A percentile compares a stretch with the other conserved stretches of the same genome.
These are phyloP conservation scores for Colletotrichum sp. DNA, from an alignment of 2,329 filamentous ascomycete species.

Conservation along the genomic window DNA sequence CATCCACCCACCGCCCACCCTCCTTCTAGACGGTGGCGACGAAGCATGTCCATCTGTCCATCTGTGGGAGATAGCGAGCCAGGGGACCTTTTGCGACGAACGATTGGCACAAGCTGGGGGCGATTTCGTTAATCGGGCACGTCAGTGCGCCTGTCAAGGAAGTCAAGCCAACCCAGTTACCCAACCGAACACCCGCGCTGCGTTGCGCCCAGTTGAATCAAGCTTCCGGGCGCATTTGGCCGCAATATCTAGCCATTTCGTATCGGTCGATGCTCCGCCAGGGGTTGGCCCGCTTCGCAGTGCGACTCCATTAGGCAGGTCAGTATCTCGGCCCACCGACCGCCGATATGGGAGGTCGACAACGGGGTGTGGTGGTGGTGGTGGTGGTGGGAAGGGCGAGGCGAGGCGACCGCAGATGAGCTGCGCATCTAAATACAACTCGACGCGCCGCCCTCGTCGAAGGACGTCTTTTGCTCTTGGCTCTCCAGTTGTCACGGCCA, in stretches of 20 bases:
- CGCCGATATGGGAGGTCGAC: neutral
- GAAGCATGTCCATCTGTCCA: neutral
- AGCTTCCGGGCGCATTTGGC: constrained; percentile 2
- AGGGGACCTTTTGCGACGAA: neutral
- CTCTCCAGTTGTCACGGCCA: neutral
- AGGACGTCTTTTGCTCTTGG: neutral
- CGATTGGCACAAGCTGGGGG: neutral
- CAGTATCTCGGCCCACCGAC: constrained; percentile 9
- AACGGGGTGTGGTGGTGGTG: neutral
- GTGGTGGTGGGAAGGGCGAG: neutral
- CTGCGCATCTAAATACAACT: constrained; percentile 14
- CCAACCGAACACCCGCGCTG: neutral
- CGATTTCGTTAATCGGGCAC: neutral
- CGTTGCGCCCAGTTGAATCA: neutral
- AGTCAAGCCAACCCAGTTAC: neutral
- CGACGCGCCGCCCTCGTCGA: neutral
- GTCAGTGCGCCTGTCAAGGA: neutral
- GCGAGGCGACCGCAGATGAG: neutral
- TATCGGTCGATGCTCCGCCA: constrained; percentile 10
- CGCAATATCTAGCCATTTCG: neutral
- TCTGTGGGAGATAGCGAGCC: neutral
- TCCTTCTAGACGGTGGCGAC: constrained; percentile 10
- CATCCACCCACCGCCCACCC: neutral
- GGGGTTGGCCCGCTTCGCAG: constrained; percentile 7
- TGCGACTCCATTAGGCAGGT: constrained; percentile 17